Conservation (phyloP, 768 basidiomycete genomes). For the Polyporus arcularius region DNA sequence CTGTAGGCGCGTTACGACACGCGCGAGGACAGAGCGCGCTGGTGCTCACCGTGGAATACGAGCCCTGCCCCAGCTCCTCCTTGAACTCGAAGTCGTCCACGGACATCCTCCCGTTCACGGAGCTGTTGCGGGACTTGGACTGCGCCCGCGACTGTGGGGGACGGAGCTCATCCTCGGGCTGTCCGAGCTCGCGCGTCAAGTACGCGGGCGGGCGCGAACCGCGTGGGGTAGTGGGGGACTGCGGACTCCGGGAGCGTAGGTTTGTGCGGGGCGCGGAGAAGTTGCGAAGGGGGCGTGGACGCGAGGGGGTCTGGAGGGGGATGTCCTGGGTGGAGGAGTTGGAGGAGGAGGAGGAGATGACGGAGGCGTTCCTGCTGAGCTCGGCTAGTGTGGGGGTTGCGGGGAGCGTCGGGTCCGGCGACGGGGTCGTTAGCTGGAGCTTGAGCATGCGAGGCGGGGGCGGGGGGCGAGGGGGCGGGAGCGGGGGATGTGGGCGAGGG, state of each 20-base stretch:
- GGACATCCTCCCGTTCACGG: constrained; percentile 44
- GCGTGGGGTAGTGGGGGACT: constrained; percentile 39
- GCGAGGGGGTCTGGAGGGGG: constrained; percentile 40
- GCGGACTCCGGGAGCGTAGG: constrained; percentile 52
- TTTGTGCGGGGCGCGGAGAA: constrained; percentile 55
- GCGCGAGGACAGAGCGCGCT: background rate
- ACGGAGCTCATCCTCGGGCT: constrained; percentile 32
- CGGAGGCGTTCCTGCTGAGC: constrained; percentile 75
- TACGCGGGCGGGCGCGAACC: constrained; percentile 52
- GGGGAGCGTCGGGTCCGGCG: constrained; percentile 32
- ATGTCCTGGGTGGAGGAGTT: constrained; percentile 50
- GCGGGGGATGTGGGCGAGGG: constrained; percentile 6
- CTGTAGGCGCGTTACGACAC: constrained; percentile 33
- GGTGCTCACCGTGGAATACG: constrained; percentile 72
- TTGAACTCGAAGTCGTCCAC: constrained; percentile 75
- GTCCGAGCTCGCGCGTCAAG: constrained; percentile 58
- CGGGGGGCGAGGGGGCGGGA: constrained; percentile 1
- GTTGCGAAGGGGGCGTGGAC: constrained; percentile 57
- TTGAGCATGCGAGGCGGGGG: constrained; percentile 37
- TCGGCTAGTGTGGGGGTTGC: constrained; percentile 52
- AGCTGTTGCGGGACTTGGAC: constrained; percentile 46
- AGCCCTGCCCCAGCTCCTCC: constrained; percentile 75
- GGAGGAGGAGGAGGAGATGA: constrained; percentile 67
- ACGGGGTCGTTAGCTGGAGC: constrained; percentile 33
- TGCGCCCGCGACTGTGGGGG: constrained; percentile 31